Base-by-base conservation (phyloP, 179 eudicot genomes). In the Heliamphora pulchella region DNA sequence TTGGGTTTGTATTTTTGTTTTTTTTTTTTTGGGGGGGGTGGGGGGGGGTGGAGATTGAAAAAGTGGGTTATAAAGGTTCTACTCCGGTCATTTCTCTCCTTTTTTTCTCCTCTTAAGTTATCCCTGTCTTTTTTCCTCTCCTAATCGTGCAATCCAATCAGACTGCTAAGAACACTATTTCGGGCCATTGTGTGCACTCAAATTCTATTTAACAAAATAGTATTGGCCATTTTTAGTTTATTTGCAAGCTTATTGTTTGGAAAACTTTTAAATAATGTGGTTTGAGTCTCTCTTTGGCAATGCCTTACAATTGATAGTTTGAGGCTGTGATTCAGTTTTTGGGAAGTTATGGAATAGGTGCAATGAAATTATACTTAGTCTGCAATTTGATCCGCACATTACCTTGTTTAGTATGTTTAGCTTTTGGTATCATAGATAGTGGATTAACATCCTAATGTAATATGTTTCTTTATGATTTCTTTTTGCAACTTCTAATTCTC, bases 371-470 rank as follows among this genome's bases (percentile, higher is more conserved):
- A 43, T 59, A 43, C 14, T 50, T 53, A 13, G 0, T 53, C 39
- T 51, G 17, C 39, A 53, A 15, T 67, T 78, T 44, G 80, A 67
- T 53, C 51, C 69, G 18, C 68, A 18, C 57, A 57, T 54, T 74
- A 41, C 51, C 66, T 75, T 55, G 11, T 57, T 61, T 18, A 61
- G 39, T 4, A 18, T 14, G 41, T 75, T 57, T 17, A 48, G 46
- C 10, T 75, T 43, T 76, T 76, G 54, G 55, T 76, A 46, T 58
- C 70, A 22, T 62, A 47, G 46, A 53, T 3, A 48, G 67, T 75
- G 59, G 67, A 3, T 43, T 43, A 59, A 20, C 1, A 61, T 31
- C 11, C 14, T 8, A 54, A 22, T 54, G 10, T 11, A 53, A 59
- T 44, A 7, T 74, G 14, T 39, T 22, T 43, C 46, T 58, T 55